These are phyloP conservation scores for Starmera dryadoides DNA, from an alignment of 805 yeast genomes.

Conservation along the genomic window DNA sequence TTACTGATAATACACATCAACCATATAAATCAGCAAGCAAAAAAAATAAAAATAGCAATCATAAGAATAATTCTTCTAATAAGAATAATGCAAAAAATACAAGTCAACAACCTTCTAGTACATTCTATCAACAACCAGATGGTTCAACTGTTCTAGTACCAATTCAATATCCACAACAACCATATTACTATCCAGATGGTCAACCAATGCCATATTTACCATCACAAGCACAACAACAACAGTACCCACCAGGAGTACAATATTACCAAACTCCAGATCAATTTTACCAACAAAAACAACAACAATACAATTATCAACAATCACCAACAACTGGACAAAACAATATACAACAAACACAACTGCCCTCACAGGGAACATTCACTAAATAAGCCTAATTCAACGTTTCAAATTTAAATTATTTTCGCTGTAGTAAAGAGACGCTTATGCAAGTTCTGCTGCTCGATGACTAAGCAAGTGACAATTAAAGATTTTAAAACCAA, in stretches of 20 bases:
- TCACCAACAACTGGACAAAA: slow-evolving; percentile 1
- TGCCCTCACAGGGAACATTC: slow-evolving; percentile 2
- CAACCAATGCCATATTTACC: neutral
- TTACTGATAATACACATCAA: too few species aligned
- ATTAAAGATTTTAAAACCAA: neutral
- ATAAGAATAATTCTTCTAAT: neutral
- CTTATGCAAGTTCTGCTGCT: neutral
- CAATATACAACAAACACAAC: slow-evolving; percentile 4
- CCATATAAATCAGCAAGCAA: too few species aligned
- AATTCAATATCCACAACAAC: too few species aligned
- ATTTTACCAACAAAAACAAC: slow-evolving; percentile 2
- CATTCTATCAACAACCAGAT: too few species aligned
- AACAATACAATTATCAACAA: slow-evolving; percentile 1
- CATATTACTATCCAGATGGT: too few species aligned
- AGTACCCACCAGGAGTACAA: slow-evolving; percentile 6
- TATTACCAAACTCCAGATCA: slow-evolving; percentile 5
- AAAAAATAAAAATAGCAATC: too few species aligned
- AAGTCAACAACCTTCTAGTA: too few species aligned
- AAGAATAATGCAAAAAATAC: slow-evolving; percentile 11
- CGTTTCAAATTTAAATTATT: too few species aligned
- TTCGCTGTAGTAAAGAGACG: too few species aligned
- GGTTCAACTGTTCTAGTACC: too few species aligned
- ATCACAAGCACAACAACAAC: slow-evolving; percentile 1
- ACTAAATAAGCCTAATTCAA: neutral
- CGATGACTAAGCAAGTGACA: neutral